Conservation (phyloP, 345 rosid genomes). For the Pugionium dolabratum region DNA sequence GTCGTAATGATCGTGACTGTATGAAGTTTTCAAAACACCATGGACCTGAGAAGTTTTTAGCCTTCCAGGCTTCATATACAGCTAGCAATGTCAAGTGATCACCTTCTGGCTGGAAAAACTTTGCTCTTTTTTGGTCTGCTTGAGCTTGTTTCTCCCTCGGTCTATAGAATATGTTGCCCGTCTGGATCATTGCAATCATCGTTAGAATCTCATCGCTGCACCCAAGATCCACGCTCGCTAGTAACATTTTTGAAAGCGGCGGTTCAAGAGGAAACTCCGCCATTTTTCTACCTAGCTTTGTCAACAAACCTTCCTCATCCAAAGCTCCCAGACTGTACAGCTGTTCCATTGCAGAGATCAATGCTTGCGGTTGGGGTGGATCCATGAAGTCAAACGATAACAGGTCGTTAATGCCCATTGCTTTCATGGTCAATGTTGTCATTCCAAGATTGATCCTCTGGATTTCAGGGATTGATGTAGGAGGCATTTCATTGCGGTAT, state of each 20-base stretch:
- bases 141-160: constrained; percentile 95
- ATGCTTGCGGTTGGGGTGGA: constrained; percentile 60
- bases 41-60: constrained; percentile 79
- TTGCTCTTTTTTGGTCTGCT: constrained; percentile 91
- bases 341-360: constrained; percentile 91
- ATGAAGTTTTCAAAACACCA: constrained; percentile 95
- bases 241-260: constrained; percentile 84
- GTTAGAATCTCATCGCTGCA: constrained; percentile 94
- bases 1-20: constrained; percentile 72
- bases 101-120: constrained; percentile 88
- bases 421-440: constrained; percentile 73
- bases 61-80: constrained; percentile 93
- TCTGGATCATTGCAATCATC: constrained; percentile 87
- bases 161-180: constrained; percentile 84
- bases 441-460: constrained; percentile 85
- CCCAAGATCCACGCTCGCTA: constrained; percentile 93
- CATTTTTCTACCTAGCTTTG: constrained; percentile 92
- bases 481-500: constrained; percentile 59
- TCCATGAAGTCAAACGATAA: constrained; percentile 47
- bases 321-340: constrained; percentile 82
- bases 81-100: constrained; percentile 95
- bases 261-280: constrained; percentile 97
- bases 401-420: constrained; percentile 85
- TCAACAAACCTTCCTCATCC: constrained; percentile 88
- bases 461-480: constrained; percentile 83